These are phyloP conservation scores for Eucalyptus cloeziana DNA, from an alignment of 345 rosid species.

Conservation along the genomic window DNA sequence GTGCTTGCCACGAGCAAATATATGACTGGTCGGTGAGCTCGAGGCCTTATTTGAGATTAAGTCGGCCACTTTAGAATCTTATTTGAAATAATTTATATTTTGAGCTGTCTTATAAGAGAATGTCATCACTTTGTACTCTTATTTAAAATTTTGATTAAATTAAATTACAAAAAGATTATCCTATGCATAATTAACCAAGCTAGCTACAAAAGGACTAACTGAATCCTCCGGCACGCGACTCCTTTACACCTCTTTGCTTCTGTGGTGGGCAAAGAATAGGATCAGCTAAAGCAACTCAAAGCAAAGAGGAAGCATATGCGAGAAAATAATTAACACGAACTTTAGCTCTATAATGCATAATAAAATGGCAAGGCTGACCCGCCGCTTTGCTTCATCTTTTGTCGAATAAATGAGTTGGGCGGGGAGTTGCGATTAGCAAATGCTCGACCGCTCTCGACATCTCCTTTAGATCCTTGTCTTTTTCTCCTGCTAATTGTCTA, in stretches of 20 bases:
- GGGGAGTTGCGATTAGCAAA: neutral
- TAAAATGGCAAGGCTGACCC: neutral
- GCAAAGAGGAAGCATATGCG: neutral
- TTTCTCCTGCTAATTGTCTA: neutral
- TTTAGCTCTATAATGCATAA: neutral
- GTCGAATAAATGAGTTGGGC: neutral
- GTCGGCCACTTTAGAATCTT: accelerated
- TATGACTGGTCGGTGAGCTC: accelerated
- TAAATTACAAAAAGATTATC: neutral
- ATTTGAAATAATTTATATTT: too few relatives aligned
- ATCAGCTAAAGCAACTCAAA: neutral
- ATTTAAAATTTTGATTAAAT: too few relatives aligned
- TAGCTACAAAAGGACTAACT: neutral
- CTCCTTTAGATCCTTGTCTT: neutral
- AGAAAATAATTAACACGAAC: neutral
- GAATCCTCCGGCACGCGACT: neutral
- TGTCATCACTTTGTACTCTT: neutral
- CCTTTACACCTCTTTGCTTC: neutral
- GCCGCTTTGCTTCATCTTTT: neutral
- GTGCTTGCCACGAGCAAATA: accelerated
- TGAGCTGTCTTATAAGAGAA: accelerated
- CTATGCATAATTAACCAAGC: neutral
- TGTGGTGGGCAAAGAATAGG: neutral
- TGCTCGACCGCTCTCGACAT: neutral
- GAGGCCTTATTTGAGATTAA: too few relatives aligned